phyloP scores from a whole-genome alignment of 352 stramenopile genomes.

The Pythium sukuiense region DNA sequence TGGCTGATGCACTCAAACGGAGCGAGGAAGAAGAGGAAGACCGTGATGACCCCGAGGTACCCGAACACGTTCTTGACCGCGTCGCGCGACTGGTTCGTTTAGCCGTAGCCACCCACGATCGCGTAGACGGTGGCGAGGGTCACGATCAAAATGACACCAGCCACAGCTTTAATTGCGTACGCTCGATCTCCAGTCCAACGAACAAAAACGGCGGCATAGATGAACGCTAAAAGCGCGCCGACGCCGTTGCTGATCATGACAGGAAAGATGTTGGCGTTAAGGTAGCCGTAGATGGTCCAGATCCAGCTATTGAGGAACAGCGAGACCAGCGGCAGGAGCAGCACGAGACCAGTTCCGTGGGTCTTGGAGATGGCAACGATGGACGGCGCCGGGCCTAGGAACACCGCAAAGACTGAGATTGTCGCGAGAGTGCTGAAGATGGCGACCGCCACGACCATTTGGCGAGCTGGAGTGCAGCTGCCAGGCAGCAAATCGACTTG shows the following conservation, averaged over 20 bases:
- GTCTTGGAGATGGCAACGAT: slow-evolving; percentile 34
- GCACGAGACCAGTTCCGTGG: slow-evolving; percentile 36
- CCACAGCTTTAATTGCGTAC: slow-evolving; percentile 39
- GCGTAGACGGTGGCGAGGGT: slow-evolving; percentile 17
- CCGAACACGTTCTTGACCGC: slow-evolving; percentile 35
- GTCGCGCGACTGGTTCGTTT: slow-evolving; percentile 19
- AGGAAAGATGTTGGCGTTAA: slow-evolving; percentile 44
- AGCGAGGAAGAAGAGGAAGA: slow-evolving; percentile 47
- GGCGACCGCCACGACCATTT: slow-evolving; percentile 10
- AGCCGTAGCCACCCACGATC: slow-evolving; percentile 11
- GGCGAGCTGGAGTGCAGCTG: too few species aligned
- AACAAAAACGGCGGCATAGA: slow-evolving; percentile 55
- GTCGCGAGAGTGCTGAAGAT: slow-evolving; percentile 33
- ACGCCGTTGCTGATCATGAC: slow-evolving; percentile 41
- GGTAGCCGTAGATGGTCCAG: slow-evolving; percentile 43
- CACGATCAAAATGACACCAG: slow-evolving; percentile 21
- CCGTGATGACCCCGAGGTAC: slow-evolving; percentile 41
- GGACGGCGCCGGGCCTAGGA: slow-evolving; percentile 37
- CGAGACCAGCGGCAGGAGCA: slow-evolving; percentile 45
- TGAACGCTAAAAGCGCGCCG: slow-evolving; percentile 33
- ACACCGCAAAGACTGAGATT: slow-evolving; percentile 32
- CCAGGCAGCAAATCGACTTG: neutral
- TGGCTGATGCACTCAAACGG: neutral
- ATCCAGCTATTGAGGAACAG: slow-evolving; percentile 34
- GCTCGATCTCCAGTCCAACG: slow-evolving; percentile 36